phyloP scores from a whole-genome alignment of 306 rosid species.

The Fragaria iinumae region DNA sequence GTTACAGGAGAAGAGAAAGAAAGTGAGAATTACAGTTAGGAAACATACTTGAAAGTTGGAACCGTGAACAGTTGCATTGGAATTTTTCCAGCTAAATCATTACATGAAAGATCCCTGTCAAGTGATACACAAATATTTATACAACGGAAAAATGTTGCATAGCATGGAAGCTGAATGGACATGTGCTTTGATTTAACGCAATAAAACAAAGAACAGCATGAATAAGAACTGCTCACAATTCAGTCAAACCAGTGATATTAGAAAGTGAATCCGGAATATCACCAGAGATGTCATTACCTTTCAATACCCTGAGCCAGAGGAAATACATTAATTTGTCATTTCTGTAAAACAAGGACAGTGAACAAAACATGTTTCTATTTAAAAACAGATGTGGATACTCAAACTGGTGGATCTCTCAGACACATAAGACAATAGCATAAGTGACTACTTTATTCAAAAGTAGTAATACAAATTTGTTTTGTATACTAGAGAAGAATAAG shows the following conservation, averaged over 20 bases:
- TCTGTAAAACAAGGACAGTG: background rate
- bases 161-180: constrained; percentile 19
- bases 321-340: constrained; percentile 2
- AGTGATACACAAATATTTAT: constrained; percentile 5
- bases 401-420: background rate
- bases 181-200: constrained; percentile 9
- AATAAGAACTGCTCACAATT: constrained; percentile 33
- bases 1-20: background rate
- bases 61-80: constrained; percentile 65
- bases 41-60: constrained; percentile 61
- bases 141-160: background rate
- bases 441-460: background rate
- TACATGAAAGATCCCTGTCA: constrained; percentile 87
- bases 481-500: background rate
- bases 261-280: constrained; percentile 41
- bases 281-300: constrained; percentile 46
- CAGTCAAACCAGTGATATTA: constrained; percentile 37
- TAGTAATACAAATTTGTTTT: background rate
- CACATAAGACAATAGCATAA: background rate
- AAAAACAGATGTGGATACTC: background rate
- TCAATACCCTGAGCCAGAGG: constrained; percentile 44
- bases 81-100: constrained; percentile 63
- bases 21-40: constrained; percentile 13
- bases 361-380: too few relatives aligned
- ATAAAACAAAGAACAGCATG: constrained; percentile 14